Conservation (phyloP, 306 rosid species). For the Vigna hirtella region DNA sequence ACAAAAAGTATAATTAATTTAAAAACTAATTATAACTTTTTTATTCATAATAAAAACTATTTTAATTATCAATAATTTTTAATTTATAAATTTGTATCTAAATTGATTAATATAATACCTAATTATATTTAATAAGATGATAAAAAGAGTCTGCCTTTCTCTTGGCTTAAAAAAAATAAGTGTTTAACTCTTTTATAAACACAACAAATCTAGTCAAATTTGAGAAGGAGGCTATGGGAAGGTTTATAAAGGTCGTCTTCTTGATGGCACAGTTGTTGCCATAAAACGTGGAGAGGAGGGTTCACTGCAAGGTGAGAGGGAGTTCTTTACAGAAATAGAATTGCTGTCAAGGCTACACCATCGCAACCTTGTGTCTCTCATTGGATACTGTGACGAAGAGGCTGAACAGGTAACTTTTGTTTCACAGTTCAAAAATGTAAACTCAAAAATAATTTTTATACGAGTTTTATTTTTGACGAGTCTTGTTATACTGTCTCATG, state of each 20-base stretch:
- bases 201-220: conserved; percentile 38
- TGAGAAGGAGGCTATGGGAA: conserved; percentile 89
- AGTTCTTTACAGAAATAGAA: conserved; percentile 83
- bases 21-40: too few species aligned
- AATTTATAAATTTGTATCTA: too few species aligned
- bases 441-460: background rate
- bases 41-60: too few species aligned
- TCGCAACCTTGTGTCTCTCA: conserved; percentile 76
- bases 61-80: too few species aligned
- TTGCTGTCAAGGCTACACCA: conserved; percentile 80
- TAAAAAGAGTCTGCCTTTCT: too few species aligned
- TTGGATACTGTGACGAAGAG: conserved; percentile 85
- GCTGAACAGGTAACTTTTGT: conserved; percentile 70
- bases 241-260: conserved; percentile 74
- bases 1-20: too few species aligned
- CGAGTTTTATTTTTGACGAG: background rate
- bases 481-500: background rate
- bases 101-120: too few species aligned
- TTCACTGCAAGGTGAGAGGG: conserved; percentile 83
- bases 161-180: too few species aligned
- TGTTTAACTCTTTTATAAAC: too few species aligned
- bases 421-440: conserved; percentile 3
- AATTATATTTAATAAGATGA: too few species aligned
- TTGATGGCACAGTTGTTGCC: conserved; percentile 71
- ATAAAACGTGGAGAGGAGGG: conserved; percentile 87